Evolutionary conservation across 805 yeast species (phyloP), one percentile per base, ranked within the genome.

Genomic region (Yarrowia sp.): DNA sequence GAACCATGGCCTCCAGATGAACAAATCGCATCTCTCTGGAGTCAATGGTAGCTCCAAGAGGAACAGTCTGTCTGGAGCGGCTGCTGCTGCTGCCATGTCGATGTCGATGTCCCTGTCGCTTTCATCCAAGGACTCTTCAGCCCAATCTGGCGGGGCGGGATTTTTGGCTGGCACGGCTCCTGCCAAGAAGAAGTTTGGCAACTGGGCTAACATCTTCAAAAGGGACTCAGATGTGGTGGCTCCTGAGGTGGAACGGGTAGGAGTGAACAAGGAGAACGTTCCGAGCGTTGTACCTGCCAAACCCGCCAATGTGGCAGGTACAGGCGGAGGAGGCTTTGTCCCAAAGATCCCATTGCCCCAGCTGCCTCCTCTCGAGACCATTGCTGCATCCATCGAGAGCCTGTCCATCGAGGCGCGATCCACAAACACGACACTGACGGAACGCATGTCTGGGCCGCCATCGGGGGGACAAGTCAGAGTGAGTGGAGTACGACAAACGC

Each of bases 141-240:
- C 21, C 22, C 14, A 19, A 1, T 16, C 22, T 16, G 33, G n/a
- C 24, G 6, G 32, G 9, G 7, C 22, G 17, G 22, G 56, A 21
- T 33, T 51, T 21, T 24, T 35, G 32, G 12, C 58, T n/a, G n/a
- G 24, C 16, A 14, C 61, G 3, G 44, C 35, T 12, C 35, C 61
- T 10, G 28, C 61, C 19, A 36, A 36, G 35, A 54, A 54, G 61
- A 54, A 54, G 61, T 54, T 54, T 38, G 61, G 61, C 61, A 32
- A 54, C 30, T 54, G 61, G 61, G 19, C 61, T 26, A 38, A 38
- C 35, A 36, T 54, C 38, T 54, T 54, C 26, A 54, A 54, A 17
- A 9, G 61, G 6, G 61, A 54, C 24, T 35, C 59, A 10, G 43
- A 33, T 14, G 43, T 22, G 21, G 43, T 11, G 5, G 4, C 43